phyloP scores from a whole-genome alignment of 176 grass and related monocot species.

The Triticum aestivum region DNA sequence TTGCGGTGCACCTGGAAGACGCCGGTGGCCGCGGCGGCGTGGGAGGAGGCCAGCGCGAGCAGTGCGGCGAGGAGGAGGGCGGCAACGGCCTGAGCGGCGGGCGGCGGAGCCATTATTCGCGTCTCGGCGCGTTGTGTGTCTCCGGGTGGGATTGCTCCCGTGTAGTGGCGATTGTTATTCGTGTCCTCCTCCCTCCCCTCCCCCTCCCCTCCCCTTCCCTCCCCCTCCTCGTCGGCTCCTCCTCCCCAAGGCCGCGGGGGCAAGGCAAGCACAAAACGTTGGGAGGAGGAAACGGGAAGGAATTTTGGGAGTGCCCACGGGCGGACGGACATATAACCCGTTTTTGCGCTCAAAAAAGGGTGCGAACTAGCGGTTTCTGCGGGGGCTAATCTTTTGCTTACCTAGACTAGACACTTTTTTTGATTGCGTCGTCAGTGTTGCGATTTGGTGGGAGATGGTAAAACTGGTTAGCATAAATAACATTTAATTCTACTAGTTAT shows the following conservation, averaged over 20 bases:
- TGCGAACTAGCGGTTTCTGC: slow-evolving; percentile 17
- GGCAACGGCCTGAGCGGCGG: neutral
- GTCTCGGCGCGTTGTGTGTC: neutral
- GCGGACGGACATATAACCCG: neutral
- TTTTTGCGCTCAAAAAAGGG: neutral
- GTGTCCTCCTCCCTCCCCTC: neutral
- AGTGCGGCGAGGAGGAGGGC: slow-evolving; percentile 22
- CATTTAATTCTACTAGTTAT: no score
- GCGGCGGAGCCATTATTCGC: slow-evolving; percentile 14
- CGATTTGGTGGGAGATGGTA: no score
- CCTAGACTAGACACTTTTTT: no score
- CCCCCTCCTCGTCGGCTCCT: neutral
- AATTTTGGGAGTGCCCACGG: neutral
- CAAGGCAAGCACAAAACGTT: neutral
- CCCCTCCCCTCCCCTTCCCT: neutral
- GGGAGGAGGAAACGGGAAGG: neutral
- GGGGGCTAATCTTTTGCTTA: neutral
- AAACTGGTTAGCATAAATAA: no score
- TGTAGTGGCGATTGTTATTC: neutral
- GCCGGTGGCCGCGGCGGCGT: neutral
- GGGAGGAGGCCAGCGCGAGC: neutral
- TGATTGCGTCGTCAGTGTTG: no score
- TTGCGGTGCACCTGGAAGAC: slow-evolving; percentile 50
- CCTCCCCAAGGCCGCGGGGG: neutral
- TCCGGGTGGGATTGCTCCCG: neutral